Evolutionary conservation across 345 rosid species (phyloP), one percentile per base, ranked within the genome.

Genomic region (Corchorus capsularis): DNA sequence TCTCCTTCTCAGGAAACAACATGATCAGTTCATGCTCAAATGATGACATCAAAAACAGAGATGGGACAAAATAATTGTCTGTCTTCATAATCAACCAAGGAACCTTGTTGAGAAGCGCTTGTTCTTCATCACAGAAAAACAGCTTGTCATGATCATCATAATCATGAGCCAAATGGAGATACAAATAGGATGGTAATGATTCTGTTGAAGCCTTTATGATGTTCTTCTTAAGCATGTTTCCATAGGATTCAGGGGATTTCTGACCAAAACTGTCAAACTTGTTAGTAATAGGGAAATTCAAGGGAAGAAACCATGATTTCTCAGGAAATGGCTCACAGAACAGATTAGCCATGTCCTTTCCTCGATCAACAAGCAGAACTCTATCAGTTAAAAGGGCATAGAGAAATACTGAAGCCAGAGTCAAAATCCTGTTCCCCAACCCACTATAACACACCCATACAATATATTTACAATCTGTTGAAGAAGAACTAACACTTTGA

Each of bases 391-490:
- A 83, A 74, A 91, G 83, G 61, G 94, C 92, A 22, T 91, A 91
- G 4, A 92, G 86, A 80, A 92, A 90, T 6, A 85, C 82, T 7
- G 94, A 88, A 59, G 91, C 81, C 45, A 92, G 78, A 56, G 89
- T 83, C 27, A 92, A 70, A 49, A 92, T 87, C 78, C 87, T 79
- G 84, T 90, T 92, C 35, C 97, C 97, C 84, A 90, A 78, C 64
- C 97, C 97, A 22, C 94, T 92, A 55, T 75, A 90, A 53, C 88
- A 80, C 75, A 87, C 79, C 92, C 89, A 92, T 16, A 92, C 90
- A 62, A 90, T 77, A 52, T 90, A 92, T 72, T 75, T 86, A 76
- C 97, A 92, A 27, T 87, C 85, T 34, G 79, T 27, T 27, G 27
- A 27, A 27, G 27, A 20, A 10, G 85, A 74, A 2, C 61, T 61